These are phyloP conservation scores for Eimeria zaria DNA, from an alignment of 169 alveolate genomes.

Conservation along the genomic window DNA sequence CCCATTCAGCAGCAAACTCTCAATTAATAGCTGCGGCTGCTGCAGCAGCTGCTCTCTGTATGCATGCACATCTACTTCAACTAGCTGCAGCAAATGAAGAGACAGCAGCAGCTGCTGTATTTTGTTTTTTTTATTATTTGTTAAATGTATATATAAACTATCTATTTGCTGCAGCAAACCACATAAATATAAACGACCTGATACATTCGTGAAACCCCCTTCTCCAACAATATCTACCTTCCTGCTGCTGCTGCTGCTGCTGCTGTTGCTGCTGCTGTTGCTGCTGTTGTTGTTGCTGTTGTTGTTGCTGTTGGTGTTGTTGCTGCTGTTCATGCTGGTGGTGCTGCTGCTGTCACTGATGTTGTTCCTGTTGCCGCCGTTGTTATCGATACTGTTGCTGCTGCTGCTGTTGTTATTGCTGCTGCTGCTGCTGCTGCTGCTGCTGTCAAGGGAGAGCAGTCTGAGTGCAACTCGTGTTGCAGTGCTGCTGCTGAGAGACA, in stretches of 20 bases:
- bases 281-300: no score
- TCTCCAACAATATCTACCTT: conserved; percentile 30
- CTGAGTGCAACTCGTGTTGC: conserved; percentile 48
- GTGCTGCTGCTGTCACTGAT: no score
- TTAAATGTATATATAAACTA: background rate
- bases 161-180: conserved; percentile 32
- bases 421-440: conserved; percentile 12
- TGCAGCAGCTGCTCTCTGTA: conserved; percentile 83
- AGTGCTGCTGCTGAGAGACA: conserved; percentile 63
- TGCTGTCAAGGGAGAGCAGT: conserved; percentile 25
- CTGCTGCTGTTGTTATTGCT: no score
- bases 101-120: conserved; percentile 84
- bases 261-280: no score
- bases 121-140: conserved; percentile 45
- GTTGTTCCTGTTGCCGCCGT: no score
- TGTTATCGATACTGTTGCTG: no score
- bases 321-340: no score
- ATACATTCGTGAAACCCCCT: background rate
- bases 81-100: conserved; percentile 84
- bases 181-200: conserved; percentile 74
- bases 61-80: conserved; percentile 82
- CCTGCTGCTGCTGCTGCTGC: conserved; percentile 14
- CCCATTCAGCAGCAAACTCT: conserved; percentile 64
- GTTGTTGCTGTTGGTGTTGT: no score
- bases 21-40: conserved; percentile 56